Evolutionary conservation across 1,139 yeast species (phyloP).

Genomic region (Pichia sp.): DNA sequence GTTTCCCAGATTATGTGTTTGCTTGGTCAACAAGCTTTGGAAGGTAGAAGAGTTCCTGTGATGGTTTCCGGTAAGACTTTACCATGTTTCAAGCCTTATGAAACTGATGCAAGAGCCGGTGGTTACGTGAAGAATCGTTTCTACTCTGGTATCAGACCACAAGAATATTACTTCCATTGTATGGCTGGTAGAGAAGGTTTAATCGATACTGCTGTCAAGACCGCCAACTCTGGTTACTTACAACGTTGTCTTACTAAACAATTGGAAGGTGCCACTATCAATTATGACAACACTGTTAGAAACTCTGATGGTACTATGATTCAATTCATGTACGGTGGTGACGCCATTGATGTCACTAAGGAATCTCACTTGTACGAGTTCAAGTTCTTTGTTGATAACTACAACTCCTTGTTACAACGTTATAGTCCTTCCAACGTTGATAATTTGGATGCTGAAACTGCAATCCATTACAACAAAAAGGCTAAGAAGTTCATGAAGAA

Average conservation of each 20-base stretch:
- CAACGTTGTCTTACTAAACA: conserved; percentile 99
- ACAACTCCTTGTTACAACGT: conserved; percentile 76
- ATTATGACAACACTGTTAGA: conserved; percentile 92
- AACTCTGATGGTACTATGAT: conserved; percentile 92
- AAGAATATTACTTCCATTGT: conserved; percentile 99
- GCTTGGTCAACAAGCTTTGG: conserved; percentile 97
- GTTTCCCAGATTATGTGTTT: conserved; percentile 99
- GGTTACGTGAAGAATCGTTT: conserved; percentile 97
- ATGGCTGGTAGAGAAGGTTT: conserved; percentile 99
- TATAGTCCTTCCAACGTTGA: conserved; percentile 82
- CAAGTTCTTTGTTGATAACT: conserved; percentile 87
- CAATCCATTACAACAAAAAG: conserved; percentile 75
- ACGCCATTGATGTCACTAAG: conserved; percentile 87
- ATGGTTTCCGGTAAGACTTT: conserved; percentile 98
- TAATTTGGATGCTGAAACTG: conserved; percentile 75
- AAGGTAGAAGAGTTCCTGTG: conserved; percentile 98
- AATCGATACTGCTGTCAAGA: conserved; percentile 98
- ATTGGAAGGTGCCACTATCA: conserved; percentile 92
- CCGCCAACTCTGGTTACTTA: conserved; percentile 96
- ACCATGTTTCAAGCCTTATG: conserved; percentile 95
- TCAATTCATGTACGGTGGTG: conserved; percentile 98
- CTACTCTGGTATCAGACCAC: conserved; percentile 98
- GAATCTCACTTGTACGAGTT: conserved; percentile 94
- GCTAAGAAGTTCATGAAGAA: conserved; percentile 68
- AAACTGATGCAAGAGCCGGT: conserved; percentile 97